A percentile compares a stretch with the other conserved stretches of the same genome.
Conservation (phyloP, 2,329 filamentous ascomycete genomes). For the Magnaporthales sp. region DNA sequence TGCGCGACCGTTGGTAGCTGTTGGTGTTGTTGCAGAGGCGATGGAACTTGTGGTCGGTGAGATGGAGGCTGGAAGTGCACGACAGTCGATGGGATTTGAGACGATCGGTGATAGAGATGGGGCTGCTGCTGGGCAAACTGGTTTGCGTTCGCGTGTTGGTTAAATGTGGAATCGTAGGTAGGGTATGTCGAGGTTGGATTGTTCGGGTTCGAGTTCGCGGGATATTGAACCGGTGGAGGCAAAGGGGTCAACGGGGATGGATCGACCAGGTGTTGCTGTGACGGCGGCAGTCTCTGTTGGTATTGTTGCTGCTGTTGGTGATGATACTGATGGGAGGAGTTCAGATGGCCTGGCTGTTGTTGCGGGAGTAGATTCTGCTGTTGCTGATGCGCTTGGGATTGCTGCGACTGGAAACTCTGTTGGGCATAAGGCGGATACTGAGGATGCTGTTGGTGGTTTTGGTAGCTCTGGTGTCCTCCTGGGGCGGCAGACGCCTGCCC, state of each 20-base stretch:
- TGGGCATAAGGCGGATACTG: neutral
- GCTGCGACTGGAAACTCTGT: conserved; percentile 6
- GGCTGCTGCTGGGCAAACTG: conserved; percentile 13
- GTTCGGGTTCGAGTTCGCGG: conserved; percentile 11
- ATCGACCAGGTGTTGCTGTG: conserved; percentile 14
- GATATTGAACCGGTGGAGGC: neutral
- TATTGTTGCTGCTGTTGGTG: conserved; percentile 9
- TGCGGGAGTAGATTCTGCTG: conserved; percentile 6
- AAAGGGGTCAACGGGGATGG: conserved; percentile 1
- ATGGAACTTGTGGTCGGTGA: conserved; percentile 8
- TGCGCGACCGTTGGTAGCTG: conserved; percentile 12
- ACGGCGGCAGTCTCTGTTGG: conserved; percentile 15
- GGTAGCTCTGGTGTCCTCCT: neutral
- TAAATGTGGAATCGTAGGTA: conserved; percentile 15
- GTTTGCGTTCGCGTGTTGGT: conserved; percentile 17
- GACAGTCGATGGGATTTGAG: conserved; percentile 7
- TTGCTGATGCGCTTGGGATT: conserved; percentile 5
- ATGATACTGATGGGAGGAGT: conserved; percentile 1
- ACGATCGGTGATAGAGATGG: conserved; percentile 2
- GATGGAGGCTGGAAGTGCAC: neutral
- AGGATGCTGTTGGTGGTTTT: neutral
- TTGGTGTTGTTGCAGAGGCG: conserved; percentile 17
- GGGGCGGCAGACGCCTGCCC: conserved; percentile 7
- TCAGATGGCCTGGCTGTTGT: neutral
- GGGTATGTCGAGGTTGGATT: conserved; percentile 11